Percentiles rank a stretch among this genome's conserved stretches.
These are phyloP conservation scores for Populus ilicifolia DNA, from an alignment of 345 rosid species.

Conservation along the genomic window DNA sequence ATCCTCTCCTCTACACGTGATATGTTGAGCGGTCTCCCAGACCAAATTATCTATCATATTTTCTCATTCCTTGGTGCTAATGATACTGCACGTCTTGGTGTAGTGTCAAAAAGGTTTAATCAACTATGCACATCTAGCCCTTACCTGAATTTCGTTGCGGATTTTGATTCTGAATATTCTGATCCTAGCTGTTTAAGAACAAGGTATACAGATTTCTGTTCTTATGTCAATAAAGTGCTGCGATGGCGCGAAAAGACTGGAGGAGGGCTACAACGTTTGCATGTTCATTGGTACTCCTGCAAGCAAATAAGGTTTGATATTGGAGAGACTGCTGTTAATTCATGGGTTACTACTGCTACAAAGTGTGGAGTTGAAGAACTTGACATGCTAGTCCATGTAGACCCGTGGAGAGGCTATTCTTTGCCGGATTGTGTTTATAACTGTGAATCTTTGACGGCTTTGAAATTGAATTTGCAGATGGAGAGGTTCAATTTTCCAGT, in stretches of 20 bases:
- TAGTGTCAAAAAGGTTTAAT: conserved; percentile 1
- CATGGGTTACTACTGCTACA: background rate
- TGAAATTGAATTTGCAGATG: conserved; percentile 18
- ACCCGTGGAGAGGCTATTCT: background rate
- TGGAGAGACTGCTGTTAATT: background rate
- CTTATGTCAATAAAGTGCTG: background rate
- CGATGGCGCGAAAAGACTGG: background rate
- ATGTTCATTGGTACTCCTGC: conserved; percentile 5
- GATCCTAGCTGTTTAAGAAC: background rate
- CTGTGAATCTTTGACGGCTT: conserved; percentile 6
- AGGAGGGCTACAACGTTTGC: background rate
- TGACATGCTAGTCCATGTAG: conserved; percentile 5
- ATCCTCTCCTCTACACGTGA: background rate
- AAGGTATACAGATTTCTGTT: conserved; percentile 5
- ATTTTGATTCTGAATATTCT: background rate
- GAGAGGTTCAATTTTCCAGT: background rate
- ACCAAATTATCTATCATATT: background rate
- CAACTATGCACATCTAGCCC: background rate
- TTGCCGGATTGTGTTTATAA: background rate
- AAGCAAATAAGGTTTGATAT: background rate
- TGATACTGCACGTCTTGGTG: conserved; percentile 3
- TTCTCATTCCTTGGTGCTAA: conserved; percentile 9
- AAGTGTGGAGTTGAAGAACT: conserved; percentile 6
- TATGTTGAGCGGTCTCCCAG: background rate
- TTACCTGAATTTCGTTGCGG: conserved; percentile 4